phyloP scores from a whole-genome alignment of 2,329 filamentous ascomycete genomes.

The Aspergillus fijiensis region DNA sequence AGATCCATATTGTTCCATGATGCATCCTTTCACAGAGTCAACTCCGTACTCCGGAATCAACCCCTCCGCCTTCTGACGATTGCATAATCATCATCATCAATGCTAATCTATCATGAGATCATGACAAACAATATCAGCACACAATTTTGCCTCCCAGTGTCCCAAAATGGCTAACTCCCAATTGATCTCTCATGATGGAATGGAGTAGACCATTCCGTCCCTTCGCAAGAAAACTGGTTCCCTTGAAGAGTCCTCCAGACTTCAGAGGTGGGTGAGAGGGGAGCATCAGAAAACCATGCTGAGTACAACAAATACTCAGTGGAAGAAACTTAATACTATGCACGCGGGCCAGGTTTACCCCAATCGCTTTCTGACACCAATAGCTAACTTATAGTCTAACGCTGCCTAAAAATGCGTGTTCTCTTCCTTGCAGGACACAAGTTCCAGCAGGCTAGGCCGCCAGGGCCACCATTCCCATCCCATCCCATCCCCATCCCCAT shows the following conservation, averaged over 20 bases:
- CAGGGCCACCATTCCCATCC: not conserved
- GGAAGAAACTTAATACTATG: not conserved
- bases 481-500: too few relatives aligned
- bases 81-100: not conserved
- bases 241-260: not conserved
- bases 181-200: not conserved
- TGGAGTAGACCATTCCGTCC: not conserved
- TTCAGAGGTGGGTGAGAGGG: not conserved
- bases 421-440: not conserved
- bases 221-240: not conserved
- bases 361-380: slow-evolving; percentile 7
- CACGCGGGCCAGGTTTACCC: too few relatives aligned
- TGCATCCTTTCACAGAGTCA: not conserved
- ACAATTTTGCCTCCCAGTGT: not conserved
- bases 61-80: not conserved
- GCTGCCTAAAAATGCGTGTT: slow-evolving; percentile 6
- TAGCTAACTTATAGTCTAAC: not conserved
- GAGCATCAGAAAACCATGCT: not conserved
- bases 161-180: not conserved
- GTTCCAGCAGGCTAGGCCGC: not conserved
- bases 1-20: not conserved
- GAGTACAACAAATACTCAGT: not conserved
- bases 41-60: not conserved
- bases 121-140: not conserved
- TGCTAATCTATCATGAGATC: not conserved